A percentile compares a stretch with the other conserved stretches of the same genome.
Conservation (phyloP, 495 filamentous ascomycete species). For the Astrothelium macrocarpum region DNA sequence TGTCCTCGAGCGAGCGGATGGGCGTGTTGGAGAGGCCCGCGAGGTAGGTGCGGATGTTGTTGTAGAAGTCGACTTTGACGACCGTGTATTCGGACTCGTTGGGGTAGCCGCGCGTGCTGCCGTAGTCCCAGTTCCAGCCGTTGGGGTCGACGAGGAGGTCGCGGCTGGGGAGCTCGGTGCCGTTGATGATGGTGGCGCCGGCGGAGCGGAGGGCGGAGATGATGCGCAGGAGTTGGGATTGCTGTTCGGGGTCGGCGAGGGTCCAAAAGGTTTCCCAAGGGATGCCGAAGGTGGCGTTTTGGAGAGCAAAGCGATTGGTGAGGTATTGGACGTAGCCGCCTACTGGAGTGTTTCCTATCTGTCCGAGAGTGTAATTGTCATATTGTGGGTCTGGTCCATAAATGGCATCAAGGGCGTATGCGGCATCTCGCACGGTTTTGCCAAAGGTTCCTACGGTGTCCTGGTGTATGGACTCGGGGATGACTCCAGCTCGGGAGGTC, state of each 20-base stretch:
- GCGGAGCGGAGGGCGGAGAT: constrained; percentile 45
- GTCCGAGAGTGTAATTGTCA: constrained; percentile 53
- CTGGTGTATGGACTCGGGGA: constrained; percentile 56
- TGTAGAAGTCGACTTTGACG: constrained; percentile 70
- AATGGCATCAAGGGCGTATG: constrained; percentile 56
- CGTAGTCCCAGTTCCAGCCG: constrained; percentile 65
- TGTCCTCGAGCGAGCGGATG: constrained; percentile 54
- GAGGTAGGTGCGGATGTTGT: constrained; percentile 58
- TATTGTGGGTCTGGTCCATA: constrained; percentile 45
- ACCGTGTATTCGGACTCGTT: constrained; percentile 65
- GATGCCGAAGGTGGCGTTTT: constrained; percentile 56
- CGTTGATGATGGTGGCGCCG: constrained; percentile 61
- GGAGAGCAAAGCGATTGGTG: constrained; percentile 41
- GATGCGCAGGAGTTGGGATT: constrained; percentile 42
- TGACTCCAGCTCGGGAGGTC: constrained; percentile 51
- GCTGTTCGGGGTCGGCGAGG: constrained; percentile 44
- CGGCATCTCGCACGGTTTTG: constrained; percentile 55
- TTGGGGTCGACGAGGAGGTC: constrained; percentile 50
- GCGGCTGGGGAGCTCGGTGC: constrained; percentile 55
- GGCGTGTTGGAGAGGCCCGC: constrained; percentile 53
- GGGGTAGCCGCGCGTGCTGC: constrained; percentile 51
- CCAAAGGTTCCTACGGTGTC: constrained; percentile 61
- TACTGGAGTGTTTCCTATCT: constrained; percentile 42
- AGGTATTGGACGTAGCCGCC: constrained; percentile 50
- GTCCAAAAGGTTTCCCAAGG: constrained; percentile 64